phyloP scores from a whole-genome alignment of 352 stramenopile genomes.

The Phytophthora colocasiae region DNA sequence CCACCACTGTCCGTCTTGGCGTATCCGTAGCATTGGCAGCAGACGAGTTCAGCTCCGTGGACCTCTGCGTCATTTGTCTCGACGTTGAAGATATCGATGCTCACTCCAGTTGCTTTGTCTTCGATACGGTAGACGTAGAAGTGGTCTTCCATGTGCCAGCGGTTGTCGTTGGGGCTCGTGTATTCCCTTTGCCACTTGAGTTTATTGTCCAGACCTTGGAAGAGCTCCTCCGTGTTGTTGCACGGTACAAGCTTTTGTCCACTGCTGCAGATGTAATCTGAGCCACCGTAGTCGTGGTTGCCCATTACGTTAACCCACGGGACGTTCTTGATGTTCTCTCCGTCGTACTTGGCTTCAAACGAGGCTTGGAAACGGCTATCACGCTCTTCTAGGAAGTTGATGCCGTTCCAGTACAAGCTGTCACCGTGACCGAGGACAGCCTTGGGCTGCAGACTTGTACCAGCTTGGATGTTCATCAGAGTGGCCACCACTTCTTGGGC shows the following conservation, averaged over 20 bases:
- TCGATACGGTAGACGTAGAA: conserved; percentile 25
- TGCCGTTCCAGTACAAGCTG: conserved; percentile 29
- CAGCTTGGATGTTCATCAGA: conserved; percentile 23
- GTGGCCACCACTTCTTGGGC: conserved; percentile 21
- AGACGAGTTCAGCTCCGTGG: conserved; percentile 8
- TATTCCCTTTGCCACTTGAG: conserved; percentile 26
- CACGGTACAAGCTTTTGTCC: not conserved
- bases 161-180: conserved; percentile 22
- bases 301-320: not conserved
- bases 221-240: conserved; percentile 11
- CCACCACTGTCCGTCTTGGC: conserved; percentile 1
- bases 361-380: conserved; percentile 14
- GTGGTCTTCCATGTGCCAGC: conserved; percentile 20
- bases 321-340: conserved; percentile 14
- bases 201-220: conserved; percentile 28
- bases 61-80: conserved; percentile 25
- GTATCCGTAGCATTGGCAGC: conserved; percentile 31
- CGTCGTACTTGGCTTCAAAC: conserved; percentile 26
- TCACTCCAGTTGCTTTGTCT: conserved; percentile 14
- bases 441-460: conserved; percentile 7
- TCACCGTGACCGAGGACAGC: conserved; percentile 23
- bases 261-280: conserved; percentile 15
- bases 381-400: conserved; percentile 9
- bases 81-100: conserved; percentile 25
- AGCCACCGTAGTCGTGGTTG: conserved; percentile 25